Evolutionary conservation across 1,284 basidiomycete genomes (phyloP).

Genomic region (Earliella scabrosa): DNA sequence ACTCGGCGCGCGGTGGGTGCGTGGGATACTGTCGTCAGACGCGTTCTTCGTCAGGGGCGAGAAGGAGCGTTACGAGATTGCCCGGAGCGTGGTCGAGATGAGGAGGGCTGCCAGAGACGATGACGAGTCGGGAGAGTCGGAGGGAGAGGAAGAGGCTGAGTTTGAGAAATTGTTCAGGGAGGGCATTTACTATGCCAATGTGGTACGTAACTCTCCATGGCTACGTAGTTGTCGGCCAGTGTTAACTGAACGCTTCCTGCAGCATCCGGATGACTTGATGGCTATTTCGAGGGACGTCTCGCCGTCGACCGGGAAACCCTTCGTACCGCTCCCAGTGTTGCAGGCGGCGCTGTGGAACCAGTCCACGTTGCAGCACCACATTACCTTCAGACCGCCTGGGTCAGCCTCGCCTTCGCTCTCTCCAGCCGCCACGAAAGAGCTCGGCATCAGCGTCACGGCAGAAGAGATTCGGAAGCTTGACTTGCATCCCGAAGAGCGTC

Average conservation of each 20-base stretch:
- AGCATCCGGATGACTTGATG: conserved; percentile 82
- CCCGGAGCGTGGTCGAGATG: conserved; percentile 77
- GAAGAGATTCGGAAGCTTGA: conserved; percentile 44
- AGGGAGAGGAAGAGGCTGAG: conserved; percentile 58
- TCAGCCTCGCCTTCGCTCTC: conserved; percentile 42
- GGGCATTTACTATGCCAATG: conserved; percentile 89
- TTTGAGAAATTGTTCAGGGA: conserved; percentile 77
- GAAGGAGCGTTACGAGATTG: conserved; percentile 81
- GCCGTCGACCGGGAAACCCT: conserved; percentile 68
- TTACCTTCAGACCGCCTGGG: conserved; percentile 47
- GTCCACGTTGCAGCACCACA: conserved; percentile 61
- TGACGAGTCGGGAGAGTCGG: conserved; percentile 31
- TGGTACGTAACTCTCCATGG: conserved; percentile 57
- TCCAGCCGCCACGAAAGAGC: conserved; percentile 57
- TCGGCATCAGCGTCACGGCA: conserved; percentile 58
- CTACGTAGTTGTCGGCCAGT: not conserved
- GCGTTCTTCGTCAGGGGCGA: conserved; percentile 83
- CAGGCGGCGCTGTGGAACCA: conserved; percentile 83
- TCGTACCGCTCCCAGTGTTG: conserved; percentile 67
- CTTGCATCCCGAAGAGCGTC: conserved; percentile 27
- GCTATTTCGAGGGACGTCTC: conserved; percentile 75
- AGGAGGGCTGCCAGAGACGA: conserved; percentile 54
- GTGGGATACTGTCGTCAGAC: conserved; percentile 79
- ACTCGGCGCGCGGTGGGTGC: conserved; percentile 73
- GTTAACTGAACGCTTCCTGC: conserved; percentile 18